phyloP scores from a whole-genome alignment of 148 eudicot species.

The Hydrangea macrophylla region DNA sequence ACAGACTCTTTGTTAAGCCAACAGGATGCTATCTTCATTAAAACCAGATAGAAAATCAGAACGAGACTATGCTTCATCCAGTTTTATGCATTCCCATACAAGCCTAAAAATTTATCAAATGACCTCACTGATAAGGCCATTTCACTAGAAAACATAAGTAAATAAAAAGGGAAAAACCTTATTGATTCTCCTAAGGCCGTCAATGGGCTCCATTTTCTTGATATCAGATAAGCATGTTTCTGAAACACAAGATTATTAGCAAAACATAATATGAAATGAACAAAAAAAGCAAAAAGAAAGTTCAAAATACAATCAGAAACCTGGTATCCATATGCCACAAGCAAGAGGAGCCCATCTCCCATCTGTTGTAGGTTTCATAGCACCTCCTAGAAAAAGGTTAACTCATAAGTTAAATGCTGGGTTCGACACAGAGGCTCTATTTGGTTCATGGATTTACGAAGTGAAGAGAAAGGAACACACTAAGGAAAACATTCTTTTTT shows the following conservation, averaged over 20 bases:
- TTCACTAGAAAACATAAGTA: not conserved
- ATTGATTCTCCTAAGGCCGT: slow-evolving; percentile 73
- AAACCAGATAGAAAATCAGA: no score
- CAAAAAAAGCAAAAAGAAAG: slow-evolving; percentile 1
- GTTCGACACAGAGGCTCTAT: no score
- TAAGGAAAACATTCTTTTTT: no score
- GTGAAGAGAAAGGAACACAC: no score
- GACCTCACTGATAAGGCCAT: not conserved
- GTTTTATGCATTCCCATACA: no score
- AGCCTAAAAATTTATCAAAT: no score
- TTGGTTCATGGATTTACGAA: no score
- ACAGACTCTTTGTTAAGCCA: no score
- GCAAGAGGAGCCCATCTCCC: slow-evolving; percentile 99
- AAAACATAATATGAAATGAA: not conserved
- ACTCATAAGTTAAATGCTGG: slow-evolving; percentile 9
- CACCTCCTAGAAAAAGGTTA: slow-evolving; percentile 63
- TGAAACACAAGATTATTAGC: slow-evolving; percentile 40
- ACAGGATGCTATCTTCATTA: no score
- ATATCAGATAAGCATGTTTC: slow-evolving; percentile 93
- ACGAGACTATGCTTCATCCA: no score
- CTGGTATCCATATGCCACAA: slow-evolving; percentile 99
- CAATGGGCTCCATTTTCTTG: slow-evolving; percentile 99
- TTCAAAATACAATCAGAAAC: slow-evolving; percentile 33
- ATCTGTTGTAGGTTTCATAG: slow-evolving; percentile 97
- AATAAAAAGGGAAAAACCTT: slow-evolving; percentile 41